These are phyloP conservation scores for Pythium dissimile DNA, from an alignment of 352 stramenopile species.

Conservation along the genomic window DNA sequence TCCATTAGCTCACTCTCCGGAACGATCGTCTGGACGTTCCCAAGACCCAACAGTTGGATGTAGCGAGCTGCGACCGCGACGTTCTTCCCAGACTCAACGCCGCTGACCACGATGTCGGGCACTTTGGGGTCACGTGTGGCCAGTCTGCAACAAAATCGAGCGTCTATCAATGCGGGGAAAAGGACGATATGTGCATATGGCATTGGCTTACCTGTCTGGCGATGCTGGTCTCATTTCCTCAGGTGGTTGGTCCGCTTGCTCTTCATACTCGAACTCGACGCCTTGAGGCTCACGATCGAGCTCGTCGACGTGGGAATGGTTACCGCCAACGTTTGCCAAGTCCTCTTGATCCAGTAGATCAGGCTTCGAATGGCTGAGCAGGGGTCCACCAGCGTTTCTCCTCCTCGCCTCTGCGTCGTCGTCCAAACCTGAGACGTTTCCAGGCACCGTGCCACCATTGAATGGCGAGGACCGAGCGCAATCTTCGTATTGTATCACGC, in stretches of 20 bases:
- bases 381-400: not conserved
- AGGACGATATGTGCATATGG: too few species aligned
- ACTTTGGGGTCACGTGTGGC: conserved; percentile 43
- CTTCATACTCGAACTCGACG: conserved; percentile 45
- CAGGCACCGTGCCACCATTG: too few species aligned
- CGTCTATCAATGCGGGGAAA: too few species aligned
- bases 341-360: not conserved
- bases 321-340: conserved; percentile 1
- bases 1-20: conserved; percentile 37
- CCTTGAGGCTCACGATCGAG: conserved; percentile 26
- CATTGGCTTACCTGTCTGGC: conserved; percentile 5
- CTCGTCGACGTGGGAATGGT: conserved; percentile 19
- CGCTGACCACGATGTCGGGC: conserved; percentile 57
- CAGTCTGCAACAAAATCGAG: too few species aligned
- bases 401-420: not conserved
- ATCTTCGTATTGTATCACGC: too few species aligned
- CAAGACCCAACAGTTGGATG: conserved; percentile 66
- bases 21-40: conserved; percentile 37
- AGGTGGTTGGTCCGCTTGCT: conserved; percentile 3
- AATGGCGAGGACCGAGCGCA: too few species aligned
- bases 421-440: too few species aligned
- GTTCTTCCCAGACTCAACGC: conserved; percentile 31
- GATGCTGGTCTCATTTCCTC: not conserved
- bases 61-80: conserved; percentile 55
- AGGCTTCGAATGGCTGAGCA: not conserved